phyloP scores from a whole-genome alignment of 495 filamentous ascomycete species.

The Talaromyces wortmannii region DNA sequence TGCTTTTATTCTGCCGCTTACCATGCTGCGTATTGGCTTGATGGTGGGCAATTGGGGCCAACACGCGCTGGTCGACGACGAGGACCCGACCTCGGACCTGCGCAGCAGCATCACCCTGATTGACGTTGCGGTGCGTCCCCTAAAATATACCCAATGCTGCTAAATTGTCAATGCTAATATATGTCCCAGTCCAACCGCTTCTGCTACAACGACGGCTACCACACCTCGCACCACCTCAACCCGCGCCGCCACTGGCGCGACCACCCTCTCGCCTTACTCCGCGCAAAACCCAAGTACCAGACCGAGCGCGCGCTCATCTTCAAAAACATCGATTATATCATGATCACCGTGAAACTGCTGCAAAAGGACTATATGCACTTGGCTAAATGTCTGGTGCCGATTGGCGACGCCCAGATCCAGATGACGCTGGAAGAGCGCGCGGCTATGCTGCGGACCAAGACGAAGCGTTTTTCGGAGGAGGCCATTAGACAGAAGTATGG shows the following conservation, averaged over 20 bases:
- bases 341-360: conserved; percentile 55
- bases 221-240: conserved; percentile 72
- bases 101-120: conserved; percentile 66
- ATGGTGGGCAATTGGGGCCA: conserved; percentile 77
- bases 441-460: conserved; percentile 55
- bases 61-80: conserved; percentile 65
- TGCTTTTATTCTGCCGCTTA: conserved; percentile 53
- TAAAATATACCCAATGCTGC: no score
- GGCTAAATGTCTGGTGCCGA: conserved; percentile 59
- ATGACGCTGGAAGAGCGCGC: conserved; percentile 54
- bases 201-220: conserved; percentile 74
- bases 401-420: conserved; percentile 52
- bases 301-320: conserved; percentile 59
- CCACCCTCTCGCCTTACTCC: conserved; percentile 60
- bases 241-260: conserved; percentile 69
- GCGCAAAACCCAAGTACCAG: conserved; percentile 52
- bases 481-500: conserved; percentile 38
- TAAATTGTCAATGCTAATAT: no score
- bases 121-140: conserved; percentile 55
- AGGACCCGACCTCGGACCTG: conserved; percentile 62
- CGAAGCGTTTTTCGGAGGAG: conserved; percentile 49
- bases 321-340: conserved; percentile 64
- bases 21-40: conserved; percentile 52
- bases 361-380: conserved; percentile 57
- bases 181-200: conserved; percentile 67